Evolutionary conservation across 805 yeast species (phyloP), one percentile per base, ranked within the genome.

Genomic region (Wickerhamiella musiphila): DNA sequence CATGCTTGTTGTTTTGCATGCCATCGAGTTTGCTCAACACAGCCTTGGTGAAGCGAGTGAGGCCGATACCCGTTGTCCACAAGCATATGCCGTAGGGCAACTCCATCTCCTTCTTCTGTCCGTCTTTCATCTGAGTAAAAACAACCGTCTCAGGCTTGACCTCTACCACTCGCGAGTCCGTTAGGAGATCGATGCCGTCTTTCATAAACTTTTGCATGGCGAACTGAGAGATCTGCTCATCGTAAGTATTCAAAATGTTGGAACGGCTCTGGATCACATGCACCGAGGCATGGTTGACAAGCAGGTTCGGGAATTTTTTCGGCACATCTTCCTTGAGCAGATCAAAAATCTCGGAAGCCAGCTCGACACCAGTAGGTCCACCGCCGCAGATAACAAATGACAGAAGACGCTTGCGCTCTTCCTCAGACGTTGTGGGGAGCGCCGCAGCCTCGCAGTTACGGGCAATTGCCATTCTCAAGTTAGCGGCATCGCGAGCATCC

Each of bases 11-110:
- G 41, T 57, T 58, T 53, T 75, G 82, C 19, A 54, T 47, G 1
- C 53, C 58, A 9, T 50, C 46, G 23, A 75, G 54, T n/a, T 59
- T 51, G 14, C 58, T 52, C 28, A 66, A 73, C 27, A 75, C 59
- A 23, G 61, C 62, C 46, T 63, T 62, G 6, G 78, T 73, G 31
- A 75, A 48, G 11, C 74, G 76, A 38, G 70, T 65, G 43, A 69
- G 73, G 5, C 77, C 69, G 24, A 74, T 78, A 38, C 83, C 83
- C 1, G 83, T 75, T 1, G 81, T 73, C 83, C 83, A 75, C 28
- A 75, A 49, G 48, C 81, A 72, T 23, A 75, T 49, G 9, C 83
- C 83, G 38, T 64, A 73, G 29, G 79, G 75, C 31, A 75, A 51
- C 36, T 65, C 63, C 47, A 64, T 68, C 25, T 30, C 41, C 25